These are phyloP conservation scores for Aspergillus neotritici DNA, from an alignment of 2,329 filamentous ascomycete genomes.

Conservation along the genomic window DNA sequence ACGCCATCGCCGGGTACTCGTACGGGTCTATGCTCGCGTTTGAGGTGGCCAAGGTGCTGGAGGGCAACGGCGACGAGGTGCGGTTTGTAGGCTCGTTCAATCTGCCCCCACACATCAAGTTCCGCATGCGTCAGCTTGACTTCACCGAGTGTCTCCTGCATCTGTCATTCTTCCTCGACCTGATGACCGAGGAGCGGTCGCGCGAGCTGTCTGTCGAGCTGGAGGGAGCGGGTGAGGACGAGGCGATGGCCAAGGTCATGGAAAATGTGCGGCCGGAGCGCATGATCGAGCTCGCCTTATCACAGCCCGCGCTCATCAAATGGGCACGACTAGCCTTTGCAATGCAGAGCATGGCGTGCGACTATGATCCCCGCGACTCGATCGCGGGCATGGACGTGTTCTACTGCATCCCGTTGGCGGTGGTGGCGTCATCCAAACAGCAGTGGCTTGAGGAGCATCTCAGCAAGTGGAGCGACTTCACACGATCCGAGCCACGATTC, in stretches of 20 bases:
- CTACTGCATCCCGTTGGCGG: slow-evolving; percentile 31
- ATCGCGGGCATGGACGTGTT: slow-evolving; percentile 42
- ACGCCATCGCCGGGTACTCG: slow-evolving; percentile 49
- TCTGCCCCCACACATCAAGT: slow-evolving; percentile 47
- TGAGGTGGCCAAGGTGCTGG: slow-evolving; percentile 45
- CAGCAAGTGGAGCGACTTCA: slow-evolving; percentile 34
- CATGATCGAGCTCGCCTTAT: slow-evolving; percentile 17
- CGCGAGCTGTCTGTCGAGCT: neutral
- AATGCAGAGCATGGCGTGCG: slow-evolving; percentile 10
- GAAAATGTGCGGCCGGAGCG: slow-evolving; percentile 3
- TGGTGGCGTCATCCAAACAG: slow-evolving; percentile 16
- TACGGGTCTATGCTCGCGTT: slow-evolving; percentile 49
- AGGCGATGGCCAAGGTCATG: slow-evolving; percentile 12
- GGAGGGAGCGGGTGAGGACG: slow-evolving; percentile 4
- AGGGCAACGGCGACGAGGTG: slow-evolving; percentile 36
- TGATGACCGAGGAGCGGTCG: slow-evolving; percentile 30
- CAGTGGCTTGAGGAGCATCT: slow-evolving; percentile 20
- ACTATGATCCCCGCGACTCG: slow-evolving; percentile 41
- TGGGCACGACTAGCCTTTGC: slow-evolving; percentile 32
- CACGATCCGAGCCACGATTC: slow-evolving; percentile 19
- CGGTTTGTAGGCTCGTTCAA: slow-evolving; percentile 45
- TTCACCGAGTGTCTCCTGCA: slow-evolving; percentile 39
- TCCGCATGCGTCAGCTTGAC: slow-evolving; percentile 38
- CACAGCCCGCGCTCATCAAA: slow-evolving; percentile 18
- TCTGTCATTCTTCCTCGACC: slow-evolving; percentile 38